Conservation (phyloP, 306 rosid species). For the Leucaena leucocephala region DNA sequence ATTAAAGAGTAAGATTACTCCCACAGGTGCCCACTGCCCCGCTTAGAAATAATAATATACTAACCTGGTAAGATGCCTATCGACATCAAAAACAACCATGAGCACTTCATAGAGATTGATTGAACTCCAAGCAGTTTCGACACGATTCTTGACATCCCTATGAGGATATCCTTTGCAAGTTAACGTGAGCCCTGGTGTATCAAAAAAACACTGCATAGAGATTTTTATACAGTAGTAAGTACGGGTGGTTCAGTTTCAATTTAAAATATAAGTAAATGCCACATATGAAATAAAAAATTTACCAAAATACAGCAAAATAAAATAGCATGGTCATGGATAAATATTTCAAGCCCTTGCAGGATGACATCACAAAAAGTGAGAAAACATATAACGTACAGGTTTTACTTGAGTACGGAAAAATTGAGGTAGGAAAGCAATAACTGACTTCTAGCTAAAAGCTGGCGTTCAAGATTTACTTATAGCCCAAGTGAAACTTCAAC, state of each 20-base stretch:
- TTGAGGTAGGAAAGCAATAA: no score
- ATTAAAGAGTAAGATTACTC: neutral
- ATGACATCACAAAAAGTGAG: no score
- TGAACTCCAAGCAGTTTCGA: conserved; percentile 97
- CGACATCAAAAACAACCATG: conserved; percentile 86
- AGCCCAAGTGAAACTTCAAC: neutral
- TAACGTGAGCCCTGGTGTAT: conserved; percentile 86
- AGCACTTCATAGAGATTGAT: conserved; percentile 80
- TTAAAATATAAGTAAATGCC: conserved; percentile 13
- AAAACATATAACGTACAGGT: no score
- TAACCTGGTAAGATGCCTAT: conserved; percentile 88
- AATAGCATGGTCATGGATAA: conserved; percentile 10
- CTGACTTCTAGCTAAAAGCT: no score
- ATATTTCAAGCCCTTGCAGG: neutral
- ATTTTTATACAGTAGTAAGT: neutral
- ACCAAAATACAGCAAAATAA: neutral
- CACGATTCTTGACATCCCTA: conserved; percentile 85
- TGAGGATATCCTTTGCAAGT: conserved; percentile 66
- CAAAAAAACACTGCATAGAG: conserved; percentile 86
- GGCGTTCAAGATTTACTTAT: no score
- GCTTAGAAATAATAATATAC: conserved; percentile 29
- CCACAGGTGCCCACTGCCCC: neutral
- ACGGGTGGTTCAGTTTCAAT: neutral
- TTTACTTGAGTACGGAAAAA: no score
- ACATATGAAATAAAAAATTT: conserved; percentile 9